These are phyloP conservation scores for Botrytis porri DNA, from an alignment of 2,329 filamentous ascomycete genomes.

Conservation along the genomic window DNA sequence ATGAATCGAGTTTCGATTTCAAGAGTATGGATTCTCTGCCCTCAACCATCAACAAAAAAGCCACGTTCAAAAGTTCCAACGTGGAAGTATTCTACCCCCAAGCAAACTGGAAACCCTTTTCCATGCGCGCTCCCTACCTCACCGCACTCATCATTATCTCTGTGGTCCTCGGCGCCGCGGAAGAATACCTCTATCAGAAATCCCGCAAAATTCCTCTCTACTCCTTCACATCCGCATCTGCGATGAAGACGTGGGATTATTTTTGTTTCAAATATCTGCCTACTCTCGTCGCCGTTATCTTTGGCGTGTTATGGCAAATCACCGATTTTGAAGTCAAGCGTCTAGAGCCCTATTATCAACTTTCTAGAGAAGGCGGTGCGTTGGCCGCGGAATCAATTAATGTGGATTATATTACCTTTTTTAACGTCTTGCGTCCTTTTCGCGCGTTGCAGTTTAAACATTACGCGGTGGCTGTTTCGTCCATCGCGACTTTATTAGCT, in stretches of 20 bases:
- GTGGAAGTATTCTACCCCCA: slow-evolving; percentile 58
- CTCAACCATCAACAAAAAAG: slow-evolving; percentile 20
- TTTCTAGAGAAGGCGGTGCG: slow-evolving; percentile 58
- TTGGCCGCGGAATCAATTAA: slow-evolving; percentile 66
- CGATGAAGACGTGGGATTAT: slow-evolving; percentile 52
- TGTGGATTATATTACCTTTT: slow-evolving; percentile 61
- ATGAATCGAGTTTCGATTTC: slow-evolving; percentile 23
- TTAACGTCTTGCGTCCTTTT: slow-evolving; percentile 63
- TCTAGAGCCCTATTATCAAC: slow-evolving; percentile 64
- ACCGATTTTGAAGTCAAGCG: slow-evolving; percentile 64
- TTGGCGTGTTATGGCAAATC: slow-evolving; percentile 64
- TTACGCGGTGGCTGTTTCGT: slow-evolving; percentile 66
- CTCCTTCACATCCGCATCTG: slow-evolving; percentile 48
- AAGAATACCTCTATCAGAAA: slow-evolving; percentile 55
- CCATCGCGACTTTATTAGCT: slow-evolving; percentile 61
- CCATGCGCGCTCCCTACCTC: slow-evolving; percentile 63
- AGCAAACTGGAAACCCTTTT: slow-evolving; percentile 64
- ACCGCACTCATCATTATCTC: slow-evolving; percentile 53
- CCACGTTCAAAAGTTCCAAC: slow-evolving; percentile 35
- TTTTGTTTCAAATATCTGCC: slow-evolving; percentile 63
- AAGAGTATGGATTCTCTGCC: slow-evolving; percentile 28
- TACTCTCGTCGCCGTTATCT: slow-evolving; percentile 58
- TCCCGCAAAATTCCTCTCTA: slow-evolving; percentile 44
- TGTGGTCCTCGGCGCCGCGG: slow-evolving; percentile 47
- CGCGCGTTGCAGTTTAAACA: slow-evolving; percentile 60